Conservation (phyloP, 1,139 yeast species). For the Taphrina confusa region DNA sequence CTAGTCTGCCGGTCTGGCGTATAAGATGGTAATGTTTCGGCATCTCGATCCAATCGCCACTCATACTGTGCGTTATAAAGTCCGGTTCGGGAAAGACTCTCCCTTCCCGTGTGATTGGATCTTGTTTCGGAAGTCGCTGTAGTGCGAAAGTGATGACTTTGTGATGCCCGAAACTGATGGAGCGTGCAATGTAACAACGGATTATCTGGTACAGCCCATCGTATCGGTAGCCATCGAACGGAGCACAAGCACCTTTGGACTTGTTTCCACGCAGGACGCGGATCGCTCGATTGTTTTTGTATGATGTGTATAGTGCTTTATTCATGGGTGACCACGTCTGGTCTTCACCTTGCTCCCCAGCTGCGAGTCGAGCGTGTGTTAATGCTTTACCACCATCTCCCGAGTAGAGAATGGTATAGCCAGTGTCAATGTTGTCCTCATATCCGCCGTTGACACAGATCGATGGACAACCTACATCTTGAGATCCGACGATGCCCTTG, state of each 20-base stretch:
- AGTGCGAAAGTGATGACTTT: not conserved
- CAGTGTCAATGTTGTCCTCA: not conserved
- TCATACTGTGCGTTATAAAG: not conserved
- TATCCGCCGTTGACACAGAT: not conserved
- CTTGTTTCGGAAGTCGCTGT: not conserved
- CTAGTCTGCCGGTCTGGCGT: not conserved
- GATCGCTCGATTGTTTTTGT: slow-evolving; percentile 1
- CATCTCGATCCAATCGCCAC: not conserved
- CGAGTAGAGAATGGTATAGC: not conserved
- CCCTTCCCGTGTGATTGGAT: not conserved
- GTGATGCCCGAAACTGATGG: slow-evolving; percentile 1
- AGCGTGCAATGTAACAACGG: not conserved
- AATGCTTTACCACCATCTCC: slow-evolving; percentile 1
- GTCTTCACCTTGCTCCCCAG: not conserved
- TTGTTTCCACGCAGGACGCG: not conserved
- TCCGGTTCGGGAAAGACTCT: not conserved
- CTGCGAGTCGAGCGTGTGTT: not conserved
- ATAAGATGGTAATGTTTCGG: not conserved
- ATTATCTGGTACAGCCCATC: not conserved
- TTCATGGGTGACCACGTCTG: not conserved
- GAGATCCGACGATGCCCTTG: not conserved
- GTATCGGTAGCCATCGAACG: not conserved
- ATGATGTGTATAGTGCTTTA: not conserved
- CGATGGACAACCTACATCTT: slow-evolving; percentile 1
- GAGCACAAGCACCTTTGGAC: not conserved